phyloP scores from a whole-genome alignment of 1,139 yeast species.

The Suhomyces maxii region DNA sequence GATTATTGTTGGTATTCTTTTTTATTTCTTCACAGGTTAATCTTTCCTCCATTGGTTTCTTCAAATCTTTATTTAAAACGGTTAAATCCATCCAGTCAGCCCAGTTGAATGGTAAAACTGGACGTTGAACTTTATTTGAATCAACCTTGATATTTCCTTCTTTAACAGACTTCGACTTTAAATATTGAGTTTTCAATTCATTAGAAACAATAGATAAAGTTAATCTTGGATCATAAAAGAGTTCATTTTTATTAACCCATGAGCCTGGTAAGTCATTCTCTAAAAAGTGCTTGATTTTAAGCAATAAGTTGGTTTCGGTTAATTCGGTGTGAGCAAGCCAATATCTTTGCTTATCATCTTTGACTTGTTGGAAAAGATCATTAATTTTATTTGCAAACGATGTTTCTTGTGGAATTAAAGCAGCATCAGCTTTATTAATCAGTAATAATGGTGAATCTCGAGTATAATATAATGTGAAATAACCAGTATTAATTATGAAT shows the following conservation, averaged over 20 bases:
- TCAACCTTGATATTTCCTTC: slow-evolving; percentile 1
- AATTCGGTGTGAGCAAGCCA: slow-evolving; percentile 17
- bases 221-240: slow-evolving; percentile 20
- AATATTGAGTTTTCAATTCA: slow-evolving; percentile 16
- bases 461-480: slow-evolving; percentile 3
- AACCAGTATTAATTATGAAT: slow-evolving; percentile 5
- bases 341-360: slow-evolving; percentile 13
- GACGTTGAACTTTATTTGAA: slow-evolving; percentile 2
- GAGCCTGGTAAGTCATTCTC: slow-evolving; percentile 17
- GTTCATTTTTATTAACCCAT: slow-evolving; percentile 15
- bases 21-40: slow-evolving; percentile 16
- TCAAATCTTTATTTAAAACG: slow-evolving; percentile 10
- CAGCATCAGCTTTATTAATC: background rate
- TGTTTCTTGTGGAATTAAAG: background rate
- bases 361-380: slow-evolving; percentile 9
- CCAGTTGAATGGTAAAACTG: slow-evolving; percentile 21
- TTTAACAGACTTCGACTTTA: slow-evolving; percentile 6
- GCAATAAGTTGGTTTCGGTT: slow-evolving; percentile 7
- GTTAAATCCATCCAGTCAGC: slow-evolving; percentile 21
- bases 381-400: slow-evolving; percentile 3
- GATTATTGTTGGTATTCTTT: slow-evolving; percentile 13
- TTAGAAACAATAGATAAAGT: slow-evolving; percentile 17
- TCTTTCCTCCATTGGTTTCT: slow-evolving; percentile 9
- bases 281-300: slow-evolving; percentile 15
- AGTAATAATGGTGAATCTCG: background rate